Evolutionary conservation across 139 green algal species (phyloP), one percentile per base, ranked within the genome.

Genomic region (Chlorella vulgaris): DNA sequence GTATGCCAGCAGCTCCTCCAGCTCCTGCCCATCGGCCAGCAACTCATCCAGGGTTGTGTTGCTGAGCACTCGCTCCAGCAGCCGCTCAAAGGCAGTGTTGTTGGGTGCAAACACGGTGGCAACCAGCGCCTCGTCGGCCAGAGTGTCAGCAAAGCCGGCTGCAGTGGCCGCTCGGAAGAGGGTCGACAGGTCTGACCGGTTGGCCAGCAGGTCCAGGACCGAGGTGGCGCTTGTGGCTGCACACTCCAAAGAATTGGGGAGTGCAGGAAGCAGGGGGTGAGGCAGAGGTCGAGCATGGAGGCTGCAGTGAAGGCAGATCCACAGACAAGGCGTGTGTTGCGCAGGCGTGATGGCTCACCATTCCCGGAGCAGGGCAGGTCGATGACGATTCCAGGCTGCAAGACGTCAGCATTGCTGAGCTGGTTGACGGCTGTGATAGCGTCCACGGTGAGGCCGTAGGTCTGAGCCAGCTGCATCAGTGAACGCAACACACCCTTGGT

Each of bases 51-150:
- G 18, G 4, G 70, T 38, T 19, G 58, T 77, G 60, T 83, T 42
- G 35, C 2, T 38, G 42, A 77, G 55, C 19, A 82, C n/a, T 15
- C 60, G 31, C 60, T 83, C 76, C 31, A 83, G 60, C 29, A 83
- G 38, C 43, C 31, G 28, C 29, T 19, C 60, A 53, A 83, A 83
- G 24, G 76, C 76, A 0, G 70, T 39, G 58, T 83, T 76, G 58
- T 36, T 83, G 35, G 76, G 76, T 35, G 76, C 76, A 76, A 83
- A 83, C 18, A 83, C 60, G 60, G 76, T 83, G 66, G 55, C 55
- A 15, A 31, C 55, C 28, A 65, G 21, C 18, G 5, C 22, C 18
- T 15, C 18, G 55, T 65, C 55, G 28, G 55, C 55, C 55, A 65
- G 55, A 15, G 55, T 65, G 18, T 65, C 55, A 5, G 15, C 18